These are phyloP conservation scores for Xerocomus amazonicus DNA, from an alignment of 1,284 basidiomycete genomes.

Conservation along the genomic window DNA sequence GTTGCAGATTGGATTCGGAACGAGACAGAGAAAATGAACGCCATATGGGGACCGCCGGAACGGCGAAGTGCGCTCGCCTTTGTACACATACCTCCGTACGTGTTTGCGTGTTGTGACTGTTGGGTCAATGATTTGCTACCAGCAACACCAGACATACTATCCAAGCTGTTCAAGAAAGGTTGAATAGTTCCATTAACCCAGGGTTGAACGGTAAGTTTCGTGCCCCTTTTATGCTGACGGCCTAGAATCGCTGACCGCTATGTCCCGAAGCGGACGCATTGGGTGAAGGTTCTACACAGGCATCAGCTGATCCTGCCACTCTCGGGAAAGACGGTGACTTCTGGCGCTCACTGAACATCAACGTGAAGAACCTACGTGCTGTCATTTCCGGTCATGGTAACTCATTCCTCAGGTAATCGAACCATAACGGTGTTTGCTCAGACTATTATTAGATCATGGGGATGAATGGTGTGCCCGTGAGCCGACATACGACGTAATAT, in stretches of 20 bases:
- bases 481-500: slow-evolving; percentile 54
- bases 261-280: slow-evolving; percentile 48
- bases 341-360: slow-evolving; percentile 56
- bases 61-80: slow-evolving; percentile 57
- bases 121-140: neutral
- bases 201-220: slow-evolving; percentile 54
- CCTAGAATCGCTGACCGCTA: neutral
- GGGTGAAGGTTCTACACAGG: slow-evolving; percentile 58
- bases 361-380: slow-evolving; percentile 60
- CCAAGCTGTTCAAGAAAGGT: slow-evolving; percentile 44
- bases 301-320: slow-evolving; percentile 36
- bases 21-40: slow-evolving; percentile 45
- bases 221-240: neutral
- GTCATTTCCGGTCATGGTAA: slow-evolving; percentile 66
- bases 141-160: slow-evolving; percentile 44
- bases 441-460: slow-evolving; percentile 55
- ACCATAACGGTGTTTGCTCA: neutral
- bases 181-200: slow-evolving; percentile 51
- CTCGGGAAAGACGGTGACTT: slow-evolving; percentile 51
- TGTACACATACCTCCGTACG: slow-evolving; percentile 66
- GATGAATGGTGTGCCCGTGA: slow-evolving; percentile 72
- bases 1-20: slow-evolving; percentile 58
- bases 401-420: neutral
- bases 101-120: neutral
- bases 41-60: slow-evolving; percentile 53